These are phyloP conservation scores for Hyparrhenia diplandra DNA, from an alignment of 176 grass and related monocot species.

Conservation along the genomic window DNA sequence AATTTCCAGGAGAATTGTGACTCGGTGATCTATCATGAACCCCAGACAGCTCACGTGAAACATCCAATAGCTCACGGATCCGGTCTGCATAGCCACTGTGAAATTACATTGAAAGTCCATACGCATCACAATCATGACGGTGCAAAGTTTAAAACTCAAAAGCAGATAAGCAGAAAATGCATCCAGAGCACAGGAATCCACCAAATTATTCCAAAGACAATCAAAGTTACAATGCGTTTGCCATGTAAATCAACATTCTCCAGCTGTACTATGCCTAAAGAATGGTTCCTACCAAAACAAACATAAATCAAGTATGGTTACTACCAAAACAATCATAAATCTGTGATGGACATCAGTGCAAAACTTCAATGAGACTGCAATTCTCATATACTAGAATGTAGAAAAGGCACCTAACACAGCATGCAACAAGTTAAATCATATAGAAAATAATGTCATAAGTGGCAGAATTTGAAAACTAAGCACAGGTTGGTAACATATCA, in stretches of 20 bases:
- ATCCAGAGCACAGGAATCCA: not conserved
- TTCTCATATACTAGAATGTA: conserved; percentile 22
- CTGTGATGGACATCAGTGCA: not conserved
- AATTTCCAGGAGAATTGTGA: conserved; percentile 66
- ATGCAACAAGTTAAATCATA: not conserved
- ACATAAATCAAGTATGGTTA: conserved; percentile 3
- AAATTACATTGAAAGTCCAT: conserved; percentile 38
- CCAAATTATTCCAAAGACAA: conserved; percentile 4
- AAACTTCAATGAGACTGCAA: not conserved
- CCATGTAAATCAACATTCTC: not conserved
- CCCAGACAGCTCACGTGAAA: conserved; percentile 69
- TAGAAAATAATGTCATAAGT: too few species aligned
- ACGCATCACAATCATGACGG: conserved; percentile 23
- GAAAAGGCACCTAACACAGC: conserved; percentile 11
- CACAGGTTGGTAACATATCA: not conserved
- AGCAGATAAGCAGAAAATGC: not conserved
- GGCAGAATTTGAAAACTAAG: too few species aligned
- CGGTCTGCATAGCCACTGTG: conserved; percentile 97
- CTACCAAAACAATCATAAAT: conserved; percentile 2
- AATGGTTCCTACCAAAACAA: not conserved
- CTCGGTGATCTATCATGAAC: conserved; percentile 48
- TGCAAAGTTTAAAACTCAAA: conserved; percentile 2
- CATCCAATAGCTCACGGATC: conserved; percentile 87
- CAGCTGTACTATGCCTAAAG: conserved; percentile 1
- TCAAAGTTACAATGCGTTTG: not conserved